Evolutionary conservation across 2,329 filamentous ascomycete species (phyloP).

Genomic region (Dactylellina sp.): DNA sequence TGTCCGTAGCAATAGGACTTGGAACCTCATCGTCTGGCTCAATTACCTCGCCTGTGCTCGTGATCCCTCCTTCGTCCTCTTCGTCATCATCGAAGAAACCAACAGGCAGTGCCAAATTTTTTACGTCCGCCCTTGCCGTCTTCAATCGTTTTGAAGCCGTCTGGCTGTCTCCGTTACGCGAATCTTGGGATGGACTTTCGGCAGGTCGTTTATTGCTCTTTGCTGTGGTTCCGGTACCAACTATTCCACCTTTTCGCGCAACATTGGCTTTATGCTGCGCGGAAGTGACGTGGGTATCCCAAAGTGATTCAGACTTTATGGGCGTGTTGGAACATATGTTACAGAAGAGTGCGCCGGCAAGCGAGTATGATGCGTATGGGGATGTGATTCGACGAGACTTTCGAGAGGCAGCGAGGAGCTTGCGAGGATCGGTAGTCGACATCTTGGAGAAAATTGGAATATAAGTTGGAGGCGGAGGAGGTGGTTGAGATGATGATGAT

Average conservation of each 20-base stretch:
- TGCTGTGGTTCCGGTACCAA: constrained; percentile 54
- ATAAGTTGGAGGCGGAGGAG: neutral
- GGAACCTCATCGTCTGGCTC: constrained; percentile 58
- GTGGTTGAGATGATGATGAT: constrained; percentile 36
- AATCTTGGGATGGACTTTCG: constrained; percentile 61
- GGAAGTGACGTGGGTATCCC: constrained; percentile 65
- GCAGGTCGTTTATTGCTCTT: constrained; percentile 58
- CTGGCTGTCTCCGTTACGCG: constrained; percentile 69
- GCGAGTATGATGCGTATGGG: constrained; percentile 75
- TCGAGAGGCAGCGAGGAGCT: constrained; percentile 81
- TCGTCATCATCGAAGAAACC: constrained; percentile 62
- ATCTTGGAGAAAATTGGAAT: neutral
- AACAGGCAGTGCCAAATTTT: constrained; percentile 61
- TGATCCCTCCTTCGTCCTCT: constrained; percentile 61
- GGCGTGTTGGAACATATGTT: constrained; percentile 76
- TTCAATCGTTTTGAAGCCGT: constrained; percentile 66
- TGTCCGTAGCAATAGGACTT: constrained; percentile 2
- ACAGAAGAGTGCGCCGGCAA: constrained; percentile 76
- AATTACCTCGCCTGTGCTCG: constrained; percentile 60
- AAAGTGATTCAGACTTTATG: constrained; percentile 67
- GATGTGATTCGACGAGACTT: constrained; percentile 78
- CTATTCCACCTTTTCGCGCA: constrained; percentile 58
- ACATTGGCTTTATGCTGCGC: constrained; percentile 67
- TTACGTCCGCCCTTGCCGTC: constrained; percentile 60
- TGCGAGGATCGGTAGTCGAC: constrained; percentile 80